phyloP scores from a whole-genome alignment of 495 filamentous ascomycete genomes.

The Chaetomium tenue region DNA sequence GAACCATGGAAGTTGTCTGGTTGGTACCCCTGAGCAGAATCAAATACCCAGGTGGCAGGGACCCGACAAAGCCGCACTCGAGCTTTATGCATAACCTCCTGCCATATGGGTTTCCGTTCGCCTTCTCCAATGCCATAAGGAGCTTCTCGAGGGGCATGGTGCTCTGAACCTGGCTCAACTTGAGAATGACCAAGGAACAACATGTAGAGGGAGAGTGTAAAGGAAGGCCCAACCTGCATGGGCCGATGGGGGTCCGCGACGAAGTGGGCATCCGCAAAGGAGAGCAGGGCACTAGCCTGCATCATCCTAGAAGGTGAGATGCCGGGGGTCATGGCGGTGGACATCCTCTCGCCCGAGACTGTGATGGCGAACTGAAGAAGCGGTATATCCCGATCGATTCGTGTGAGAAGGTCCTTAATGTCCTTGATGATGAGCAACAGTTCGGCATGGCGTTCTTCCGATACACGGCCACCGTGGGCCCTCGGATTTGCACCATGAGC shows the following conservation, averaged over 20 bases:
- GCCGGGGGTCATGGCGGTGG: conserved; percentile 71
- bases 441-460: conserved; percentile 51
- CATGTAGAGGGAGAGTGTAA: conserved; percentile 93
- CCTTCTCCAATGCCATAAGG: conserved; percentile 49
- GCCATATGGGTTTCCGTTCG: conserved; percentile 81
- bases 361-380: conserved; percentile 94
- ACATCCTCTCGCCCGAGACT: conserved; percentile 85
- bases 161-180: conserved; percentile 30
- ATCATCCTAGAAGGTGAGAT: conserved; percentile 89
- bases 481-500: conserved; percentile 51
- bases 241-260: conserved; percentile 58
- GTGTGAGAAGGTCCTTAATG: conserved; percentile 69
- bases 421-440: conserved; percentile 68
- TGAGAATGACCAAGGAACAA: conserved; percentile 75
- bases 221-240: conserved; percentile 84
- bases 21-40: conserved; percentile 28
- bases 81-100: conserved; percentile 96
- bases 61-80: conserved; percentile 70
- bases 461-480: conserved; percentile 36
- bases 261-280: conserved; percentile 83
- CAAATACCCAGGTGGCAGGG: conserved; percentile 36
- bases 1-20: conserved; percentile 12
- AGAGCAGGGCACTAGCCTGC: conserved; percentile 92
- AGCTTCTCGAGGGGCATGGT: conserved; percentile 14
- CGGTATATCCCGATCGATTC: conserved; percentile 91